phyloP scores from a whole-genome alignment of 768 basidiomycete species.

The Saitozyma sp. region DNA sequence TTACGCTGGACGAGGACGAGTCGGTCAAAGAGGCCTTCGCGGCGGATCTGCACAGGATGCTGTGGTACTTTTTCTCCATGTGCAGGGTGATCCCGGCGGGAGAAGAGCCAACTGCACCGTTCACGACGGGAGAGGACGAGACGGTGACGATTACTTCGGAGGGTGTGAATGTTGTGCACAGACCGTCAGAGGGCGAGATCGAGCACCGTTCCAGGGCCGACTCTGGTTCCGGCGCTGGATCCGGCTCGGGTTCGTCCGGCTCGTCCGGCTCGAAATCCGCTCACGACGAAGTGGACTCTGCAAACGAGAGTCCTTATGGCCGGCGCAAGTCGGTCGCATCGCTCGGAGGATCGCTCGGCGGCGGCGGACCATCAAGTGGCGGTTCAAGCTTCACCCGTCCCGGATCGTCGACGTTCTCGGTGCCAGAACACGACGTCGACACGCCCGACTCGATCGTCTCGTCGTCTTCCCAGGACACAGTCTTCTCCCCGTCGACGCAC shows the following conservation, averaged over 20 bases:
- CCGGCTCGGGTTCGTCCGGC: not conserved
- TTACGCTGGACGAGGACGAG: conserved; percentile 88
- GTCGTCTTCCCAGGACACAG: conserved; percentile 3
- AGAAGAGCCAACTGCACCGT: conserved; percentile 1
- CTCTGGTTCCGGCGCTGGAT: not conserved
- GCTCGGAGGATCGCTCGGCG: not conserved
- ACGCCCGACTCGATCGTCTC: conserved; percentile 1
- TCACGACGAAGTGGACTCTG: no score
- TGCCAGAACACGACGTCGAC: conserved; percentile 1
- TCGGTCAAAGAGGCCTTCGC: conserved; percentile 83
- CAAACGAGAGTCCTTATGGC: no score
- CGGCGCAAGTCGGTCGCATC: not conserved
- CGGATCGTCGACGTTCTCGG: conserved; percentile 10
- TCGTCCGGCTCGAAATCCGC: not conserved
- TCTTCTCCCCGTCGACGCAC: conserved; percentile 2
- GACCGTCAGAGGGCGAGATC: conserved; percentile 33
- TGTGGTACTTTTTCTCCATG: conserved; percentile 87
- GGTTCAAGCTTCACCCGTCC: conserved; percentile 3
- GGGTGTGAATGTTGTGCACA: conserved; percentile 39
- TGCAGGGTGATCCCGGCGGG: conserved; percentile 59
- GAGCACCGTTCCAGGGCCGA: not conserved
- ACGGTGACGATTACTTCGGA: conserved; percentile 41
- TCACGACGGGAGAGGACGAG: conserved; percentile 5
- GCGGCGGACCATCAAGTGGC: conserved; percentile 13
- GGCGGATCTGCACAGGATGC: conserved; percentile 71